A percentile compares a stretch with the other conserved stretches of the same genome.
These are phyloP conservation scores for Crataegus laevigata DNA, from an alignment of 306 rosid species.

Conservation along the genomic window DNA sequence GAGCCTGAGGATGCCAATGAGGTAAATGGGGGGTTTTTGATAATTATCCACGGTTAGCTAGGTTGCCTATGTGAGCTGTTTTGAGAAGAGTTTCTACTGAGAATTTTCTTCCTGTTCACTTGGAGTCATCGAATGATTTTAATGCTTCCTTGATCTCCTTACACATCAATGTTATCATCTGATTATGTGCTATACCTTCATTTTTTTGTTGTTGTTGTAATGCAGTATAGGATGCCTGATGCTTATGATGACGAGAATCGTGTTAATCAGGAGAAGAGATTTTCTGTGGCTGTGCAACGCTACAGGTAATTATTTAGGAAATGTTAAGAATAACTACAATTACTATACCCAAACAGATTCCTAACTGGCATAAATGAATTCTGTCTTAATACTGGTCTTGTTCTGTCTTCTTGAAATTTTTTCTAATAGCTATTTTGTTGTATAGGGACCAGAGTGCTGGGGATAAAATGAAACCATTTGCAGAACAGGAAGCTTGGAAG, in stretches of 20 bases:
- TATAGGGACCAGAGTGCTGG: slow-evolving; percentile 61
- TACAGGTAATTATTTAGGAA: slow-evolving; percentile 41
- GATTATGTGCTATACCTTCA: slow-evolving; percentile 13
- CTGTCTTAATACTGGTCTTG: slow-evolving; percentile 3
- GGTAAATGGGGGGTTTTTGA: slow-evolving; percentile 40
- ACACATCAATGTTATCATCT: slow-evolving; percentile 3
- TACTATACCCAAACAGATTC: background rate
- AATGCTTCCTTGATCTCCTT: background rate
- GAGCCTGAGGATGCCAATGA: slow-evolving; percentile 59
- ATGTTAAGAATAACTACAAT: slow-evolving; percentile 4
- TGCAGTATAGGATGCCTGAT: slow-evolving; percentile 89
- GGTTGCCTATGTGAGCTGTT: background rate
- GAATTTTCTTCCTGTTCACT: background rate
- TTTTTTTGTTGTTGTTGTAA: slow-evolving; percentile 26
- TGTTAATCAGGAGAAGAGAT: slow-evolving; percentile 80
- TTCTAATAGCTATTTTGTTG: background rate
- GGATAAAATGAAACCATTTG: slow-evolving; percentile 84
- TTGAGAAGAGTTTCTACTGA: background rate
- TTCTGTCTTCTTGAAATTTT: slow-evolving; percentile 2
- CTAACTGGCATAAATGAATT: background rate
- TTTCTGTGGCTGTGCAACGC: slow-evolving; percentile 65
- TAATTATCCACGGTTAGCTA: background rate
- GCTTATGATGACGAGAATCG: slow-evolving; percentile 83
- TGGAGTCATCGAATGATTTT: background rate
- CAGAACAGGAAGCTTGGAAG: slow-evolving; percentile 99